phyloP scores from a whole-genome alignment of 2,329 filamentous ascomycete species.

The Xylariaceae sp. region DNA sequence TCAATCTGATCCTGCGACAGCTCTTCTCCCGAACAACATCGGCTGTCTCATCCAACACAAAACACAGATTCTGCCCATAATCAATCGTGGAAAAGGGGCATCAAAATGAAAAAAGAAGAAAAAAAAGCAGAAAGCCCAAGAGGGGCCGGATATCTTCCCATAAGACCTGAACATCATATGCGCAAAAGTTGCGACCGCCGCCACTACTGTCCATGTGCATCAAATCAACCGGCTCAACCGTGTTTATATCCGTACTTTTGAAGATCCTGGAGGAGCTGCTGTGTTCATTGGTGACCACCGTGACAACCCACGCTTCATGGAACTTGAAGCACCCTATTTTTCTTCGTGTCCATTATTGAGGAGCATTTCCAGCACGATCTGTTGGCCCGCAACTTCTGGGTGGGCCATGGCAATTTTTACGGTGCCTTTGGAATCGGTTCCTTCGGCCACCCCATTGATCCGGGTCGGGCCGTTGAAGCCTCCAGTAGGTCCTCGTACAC shows the following conservation, averaged over 20 bases:
- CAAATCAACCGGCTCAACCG: neutral
- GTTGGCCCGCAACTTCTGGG: slow-evolving; percentile 74
- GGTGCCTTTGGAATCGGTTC: slow-evolving; percentile 58
- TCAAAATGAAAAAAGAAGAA: slow-evolving; percentile 1
- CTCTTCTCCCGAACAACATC: neutral
- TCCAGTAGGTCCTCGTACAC: slow-evolving; percentile 58
- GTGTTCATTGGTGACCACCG: neutral
- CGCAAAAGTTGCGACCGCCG: neutral
- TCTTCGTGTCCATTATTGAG: slow-evolving; percentile 78
- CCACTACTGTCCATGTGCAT: slow-evolving; percentile 1
- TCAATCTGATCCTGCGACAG: no score
- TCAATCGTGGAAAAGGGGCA: neutral
- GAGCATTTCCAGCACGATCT: slow-evolving; percentile 87
- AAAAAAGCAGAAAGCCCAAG: slow-evolving; percentile 6
- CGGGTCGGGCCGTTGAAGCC: slow-evolving; percentile 36
- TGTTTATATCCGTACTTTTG: neutral
- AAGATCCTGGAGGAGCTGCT: neutral
- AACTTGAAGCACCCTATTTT: slow-evolving; percentile 31
- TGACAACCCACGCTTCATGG: slow-evolving; percentile 5
- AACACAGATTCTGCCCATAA: neutral
- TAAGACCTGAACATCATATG: slow-evolving; percentile 4
- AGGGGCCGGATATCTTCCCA: slow-evolving; percentile 14
- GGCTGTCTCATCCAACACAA: neutral
- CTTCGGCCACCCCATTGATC: slow-evolving; percentile 34
- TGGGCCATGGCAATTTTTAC: slow-evolving; percentile 96